These are phyloP conservation scores for Metroxylon sagu DNA, from an alignment of 176 grass and related monocot species.

Conservation along the genomic window DNA sequence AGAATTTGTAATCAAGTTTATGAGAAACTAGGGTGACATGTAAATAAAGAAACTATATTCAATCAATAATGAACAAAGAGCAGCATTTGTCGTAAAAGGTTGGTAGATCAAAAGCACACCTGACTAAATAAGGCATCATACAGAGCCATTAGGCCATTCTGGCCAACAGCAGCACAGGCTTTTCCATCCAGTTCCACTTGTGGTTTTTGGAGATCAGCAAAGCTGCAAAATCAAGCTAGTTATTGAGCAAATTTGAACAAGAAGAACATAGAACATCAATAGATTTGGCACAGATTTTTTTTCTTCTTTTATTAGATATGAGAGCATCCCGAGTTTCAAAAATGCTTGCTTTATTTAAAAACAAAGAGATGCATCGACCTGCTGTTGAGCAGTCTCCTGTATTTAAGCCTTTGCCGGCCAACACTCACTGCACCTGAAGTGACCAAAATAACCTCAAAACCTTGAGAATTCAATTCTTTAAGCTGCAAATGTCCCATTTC, in stretches of 20 bases:
- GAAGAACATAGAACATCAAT: too few relatives aligned
- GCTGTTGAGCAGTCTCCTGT: constrained; percentile 81
- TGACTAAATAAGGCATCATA: constrained; percentile 86
- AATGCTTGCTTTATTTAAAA: neutral
- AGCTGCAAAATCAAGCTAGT: constrained; percentile 28
- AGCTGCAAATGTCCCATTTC: constrained; percentile 35
- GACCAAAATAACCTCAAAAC: constrained; percentile 86
- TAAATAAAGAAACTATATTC: too few relatives aligned
- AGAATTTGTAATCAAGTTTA: neutral
- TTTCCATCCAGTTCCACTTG: constrained; percentile 87
- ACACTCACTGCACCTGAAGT: constrained; percentile 91
- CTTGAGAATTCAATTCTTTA: constrained; percentile 68
- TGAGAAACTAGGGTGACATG: too few relatives aligned
- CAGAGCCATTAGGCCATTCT: constrained; percentile 94
- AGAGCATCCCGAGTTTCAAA: too few relatives aligned
- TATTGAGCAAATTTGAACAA: neutral
- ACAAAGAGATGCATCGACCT: constrained; percentile 12
- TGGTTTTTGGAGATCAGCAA: constrained; percentile 94
- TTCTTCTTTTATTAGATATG: too few relatives aligned
- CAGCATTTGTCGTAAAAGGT: too few relatives aligned
- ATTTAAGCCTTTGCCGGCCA: constrained; percentile 70
- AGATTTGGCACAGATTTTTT: too few relatives aligned
- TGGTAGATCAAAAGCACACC: constrained; percentile 34
- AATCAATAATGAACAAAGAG: too few relatives aligned
- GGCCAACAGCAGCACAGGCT: constrained; percentile 85